phyloP scores from a whole-genome alignment of 2,329 filamentous ascomycete genomes.

The Colletotrichum sp. region DNA sequence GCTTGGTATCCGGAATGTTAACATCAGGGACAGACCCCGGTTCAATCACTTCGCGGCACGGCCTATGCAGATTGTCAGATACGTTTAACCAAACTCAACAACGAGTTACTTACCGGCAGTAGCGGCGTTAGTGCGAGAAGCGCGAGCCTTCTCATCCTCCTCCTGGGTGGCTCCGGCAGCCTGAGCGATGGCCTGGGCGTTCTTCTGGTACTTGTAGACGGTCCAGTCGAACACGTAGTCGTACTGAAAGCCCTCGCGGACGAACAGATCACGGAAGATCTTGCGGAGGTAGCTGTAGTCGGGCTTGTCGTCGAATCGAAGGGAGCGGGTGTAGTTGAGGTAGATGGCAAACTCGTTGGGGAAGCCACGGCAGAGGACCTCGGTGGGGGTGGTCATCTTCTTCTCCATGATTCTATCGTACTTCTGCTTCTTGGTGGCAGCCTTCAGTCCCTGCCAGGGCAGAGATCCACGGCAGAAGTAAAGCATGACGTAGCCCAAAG shows the following conservation, averaged over 20 bases:
- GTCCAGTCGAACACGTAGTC: conserved; percentile 99
- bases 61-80: conserved; percentile 76
- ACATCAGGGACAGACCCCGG: conserved; percentile 61
- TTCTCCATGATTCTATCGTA: conserved; percentile 99
- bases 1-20: conserved; percentile 75
- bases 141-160: conserved; percentile 77
- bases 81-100: conserved; percentile 65
- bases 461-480: conserved; percentile 99
- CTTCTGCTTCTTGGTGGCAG: conserved; percentile 99
- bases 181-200: conserved; percentile 85
- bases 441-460: conserved; percentile 98
- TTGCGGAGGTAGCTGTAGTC: conserved; percentile 99
- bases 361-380: conserved; percentile 98
- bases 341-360: conserved; percentile 99
- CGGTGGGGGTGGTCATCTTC: conserved; percentile 99
- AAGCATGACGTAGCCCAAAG: conserved; percentile 98
- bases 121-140: conserved; percentile 69
- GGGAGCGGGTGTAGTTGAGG: conserved; percentile 97
- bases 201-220: conserved; percentile 99
- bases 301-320: conserved; percentile 99
- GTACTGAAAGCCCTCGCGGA: conserved; percentile 99
- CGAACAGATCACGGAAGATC: conserved; percentile 99
- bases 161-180: conserved; percentile 69
- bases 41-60: conserved; percentile 85
- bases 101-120: conserved; percentile 65